Evolutionary conservation across 345 rosid genomes (phyloP).

Genomic region (Eucalyptus polybractea): DNA sequence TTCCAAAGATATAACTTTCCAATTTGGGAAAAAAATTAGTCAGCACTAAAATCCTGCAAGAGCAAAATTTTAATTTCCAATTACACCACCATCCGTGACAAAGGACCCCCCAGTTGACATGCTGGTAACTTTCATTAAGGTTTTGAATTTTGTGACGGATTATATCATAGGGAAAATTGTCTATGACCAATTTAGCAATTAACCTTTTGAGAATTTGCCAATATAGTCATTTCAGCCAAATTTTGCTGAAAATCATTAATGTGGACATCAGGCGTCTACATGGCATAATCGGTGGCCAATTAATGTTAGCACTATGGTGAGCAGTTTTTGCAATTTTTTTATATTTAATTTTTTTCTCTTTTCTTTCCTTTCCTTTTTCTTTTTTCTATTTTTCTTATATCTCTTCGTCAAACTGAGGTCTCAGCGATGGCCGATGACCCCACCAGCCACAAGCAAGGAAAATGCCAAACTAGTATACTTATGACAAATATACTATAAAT

Average conservation of each 20-base stretch:
- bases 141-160: no score
- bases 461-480: rapidly evolving
- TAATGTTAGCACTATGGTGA: no score
- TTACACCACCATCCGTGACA: background rate
- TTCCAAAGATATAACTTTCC: background rate
- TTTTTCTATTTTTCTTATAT: no score
- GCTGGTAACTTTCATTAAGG: no score
- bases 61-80: background rate
- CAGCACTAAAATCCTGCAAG: background rate
- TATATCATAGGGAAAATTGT: no score
- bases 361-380: no score
- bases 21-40: background rate
- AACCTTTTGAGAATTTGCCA: background rate
- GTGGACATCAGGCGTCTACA: rapidly evolving
- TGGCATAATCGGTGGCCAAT: no score
- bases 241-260: background rate
- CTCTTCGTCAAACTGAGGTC: rapidly evolving
- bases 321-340: no score
- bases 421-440: rapidly evolving
- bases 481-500: rapidly evolving
- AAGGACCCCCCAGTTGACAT: no score
- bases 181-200: background rate
- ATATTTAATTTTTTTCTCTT: no score
- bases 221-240: rapidly evolving
- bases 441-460: no score